Evolutionary conservation across 371 early-diverging fungal species (phyloP).

Genomic region (Mortierella sp.): DNA sequence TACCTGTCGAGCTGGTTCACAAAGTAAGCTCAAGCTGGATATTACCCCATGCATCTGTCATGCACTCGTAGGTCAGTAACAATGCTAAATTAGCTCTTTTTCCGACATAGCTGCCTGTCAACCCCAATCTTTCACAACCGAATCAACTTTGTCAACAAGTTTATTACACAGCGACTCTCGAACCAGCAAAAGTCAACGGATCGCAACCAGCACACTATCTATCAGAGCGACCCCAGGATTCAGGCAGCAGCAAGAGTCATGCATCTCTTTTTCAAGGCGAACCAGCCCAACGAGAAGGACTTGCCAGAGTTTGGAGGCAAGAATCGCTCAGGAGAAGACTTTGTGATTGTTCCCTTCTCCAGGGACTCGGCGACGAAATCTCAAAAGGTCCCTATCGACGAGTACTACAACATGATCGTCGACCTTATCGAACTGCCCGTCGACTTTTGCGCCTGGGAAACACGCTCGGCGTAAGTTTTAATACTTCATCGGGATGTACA

Average conservation of each 20-base stretch:
- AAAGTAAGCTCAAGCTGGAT: conserved; percentile 54
- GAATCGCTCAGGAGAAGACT: conserved; percentile 19
- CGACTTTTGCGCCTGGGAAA: conserved; percentile 91
- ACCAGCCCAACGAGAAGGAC: conserved; percentile 40
- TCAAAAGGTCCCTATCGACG: conserved; percentile 73
- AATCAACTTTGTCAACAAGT: conserved; percentile 84
- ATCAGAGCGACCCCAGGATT: conserved; percentile 87
- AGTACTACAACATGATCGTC: conserved; percentile 91
- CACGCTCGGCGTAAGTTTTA: conserved; percentile 70
- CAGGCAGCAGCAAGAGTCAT: conserved; percentile 90
- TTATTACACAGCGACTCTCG: conserved; percentile 83
- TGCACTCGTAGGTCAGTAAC: background rate
- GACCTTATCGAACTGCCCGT: conserved; percentile 83
- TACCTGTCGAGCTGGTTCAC: conserved; percentile 86
- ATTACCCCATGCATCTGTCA: background rate
- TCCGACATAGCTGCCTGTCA: conserved; percentile 64
- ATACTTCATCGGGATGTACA: background rate
- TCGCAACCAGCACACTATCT: conserved; percentile 54
- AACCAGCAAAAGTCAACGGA: conserved; percentile 65
- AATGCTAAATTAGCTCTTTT: background rate
- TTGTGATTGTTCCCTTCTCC: conserved; percentile 33
- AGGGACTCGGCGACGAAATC: conserved; percentile 79
- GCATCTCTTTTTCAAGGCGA: conserved; percentile 59
- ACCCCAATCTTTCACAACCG: conserved; percentile 74
- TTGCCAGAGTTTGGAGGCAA: conserved; percentile 28